phyloP scores from a whole-genome alignment of 495 filamentous ascomycete genomes.

The Penicillium samsonianum region DNA sequence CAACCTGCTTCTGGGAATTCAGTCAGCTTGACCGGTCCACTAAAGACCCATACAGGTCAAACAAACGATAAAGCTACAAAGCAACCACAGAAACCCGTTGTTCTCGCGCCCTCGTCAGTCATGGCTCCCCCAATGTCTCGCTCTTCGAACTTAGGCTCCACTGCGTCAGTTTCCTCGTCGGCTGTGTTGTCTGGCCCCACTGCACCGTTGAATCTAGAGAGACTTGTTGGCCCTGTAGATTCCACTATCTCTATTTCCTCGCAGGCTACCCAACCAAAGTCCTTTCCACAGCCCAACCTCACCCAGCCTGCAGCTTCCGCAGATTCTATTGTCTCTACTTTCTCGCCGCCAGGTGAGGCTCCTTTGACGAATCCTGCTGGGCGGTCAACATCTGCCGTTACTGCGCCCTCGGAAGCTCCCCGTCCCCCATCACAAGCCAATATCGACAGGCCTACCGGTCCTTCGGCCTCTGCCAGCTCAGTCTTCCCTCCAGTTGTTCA shows the following conservation, averaged over 20 bases:
- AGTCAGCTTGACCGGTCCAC: neutral
- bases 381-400: neutral
- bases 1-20: neutral
- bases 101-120: neutral
- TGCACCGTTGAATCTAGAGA: neutral
- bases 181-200: neutral
- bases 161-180: neutral
- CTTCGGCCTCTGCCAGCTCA: neutral
- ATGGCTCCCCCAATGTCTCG: neutral
- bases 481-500: neutral
- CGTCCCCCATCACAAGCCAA: neutral
- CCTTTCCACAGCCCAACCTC: neutral
- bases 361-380: neutral
- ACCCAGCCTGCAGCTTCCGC: too few species aligned
- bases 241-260: neutral
- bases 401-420: neutral
- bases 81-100: neutral
- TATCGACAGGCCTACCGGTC: neutral
- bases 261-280: neutral
- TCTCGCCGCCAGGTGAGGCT: neutral
- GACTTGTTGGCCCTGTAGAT: neutral
- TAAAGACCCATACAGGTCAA: neutral
- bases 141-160: neutral
- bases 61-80: neutral
- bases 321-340: neutral